A percentile compares a stretch with the other conserved stretches of the same genome.
These are phyloP conservation scores for Aspergillus saccharolyticus DNA, from an alignment of 495 filamentous ascomycete species.

Conservation along the genomic window DNA sequence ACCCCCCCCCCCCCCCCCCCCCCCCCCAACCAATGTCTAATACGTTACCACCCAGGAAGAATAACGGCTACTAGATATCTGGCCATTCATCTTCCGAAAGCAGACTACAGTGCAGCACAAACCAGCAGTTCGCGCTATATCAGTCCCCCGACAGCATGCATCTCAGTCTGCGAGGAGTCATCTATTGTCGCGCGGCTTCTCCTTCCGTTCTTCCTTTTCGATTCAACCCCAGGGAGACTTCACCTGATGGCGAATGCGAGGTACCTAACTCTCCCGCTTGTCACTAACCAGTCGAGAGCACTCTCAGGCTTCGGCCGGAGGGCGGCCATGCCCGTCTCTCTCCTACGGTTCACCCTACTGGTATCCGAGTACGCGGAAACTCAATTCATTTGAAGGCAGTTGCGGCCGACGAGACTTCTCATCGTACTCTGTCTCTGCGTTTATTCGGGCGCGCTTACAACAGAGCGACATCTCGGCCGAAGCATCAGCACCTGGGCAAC, in stretches of 20 bases:
- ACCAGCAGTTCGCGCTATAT: not conserved
- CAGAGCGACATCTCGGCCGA: not conserved
- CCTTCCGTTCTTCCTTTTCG: not conserved
- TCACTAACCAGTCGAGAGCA: not conserved
- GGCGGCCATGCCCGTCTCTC: not conserved
- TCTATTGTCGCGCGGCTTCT: no score
- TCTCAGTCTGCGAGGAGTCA: not conserved
- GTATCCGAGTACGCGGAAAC: not conserved
- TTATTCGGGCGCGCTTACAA: not conserved
- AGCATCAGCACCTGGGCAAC: not conserved
- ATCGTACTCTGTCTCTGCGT: no score
- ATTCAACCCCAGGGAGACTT: not conserved
- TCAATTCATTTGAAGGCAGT: not conserved
- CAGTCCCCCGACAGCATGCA: not conserved
- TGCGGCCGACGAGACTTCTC: not conserved
- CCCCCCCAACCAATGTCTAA: no score
- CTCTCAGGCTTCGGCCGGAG: not conserved
- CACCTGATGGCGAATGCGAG: not conserved
- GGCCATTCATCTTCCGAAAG: not conserved
- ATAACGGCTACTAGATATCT: conserved; percentile 1
- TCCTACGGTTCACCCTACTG: not conserved
- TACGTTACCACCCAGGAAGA: not conserved
- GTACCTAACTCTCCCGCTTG: not conserved
- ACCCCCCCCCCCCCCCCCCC: no score
- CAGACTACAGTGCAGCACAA: not conserved